phyloP scores from a whole-genome alignment of 306 rosid genomes.

The Vigna hirtella region DNA sequence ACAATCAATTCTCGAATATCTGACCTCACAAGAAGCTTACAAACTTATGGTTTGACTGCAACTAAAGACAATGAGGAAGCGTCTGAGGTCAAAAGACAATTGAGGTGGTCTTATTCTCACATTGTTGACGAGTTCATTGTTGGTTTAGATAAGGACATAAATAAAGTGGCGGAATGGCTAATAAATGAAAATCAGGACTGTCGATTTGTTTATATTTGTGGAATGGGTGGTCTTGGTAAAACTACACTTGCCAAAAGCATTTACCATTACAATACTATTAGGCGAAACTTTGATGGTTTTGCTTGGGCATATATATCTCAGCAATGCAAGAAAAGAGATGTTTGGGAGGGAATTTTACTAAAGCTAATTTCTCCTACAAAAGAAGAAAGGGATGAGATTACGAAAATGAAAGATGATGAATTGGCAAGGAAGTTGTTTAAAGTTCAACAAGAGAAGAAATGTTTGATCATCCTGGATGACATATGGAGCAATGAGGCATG shows the following conservation, averaged over 20 bases:
- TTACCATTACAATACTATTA: conserved; percentile 40
- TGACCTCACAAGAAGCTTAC: conserved; percentile 46
- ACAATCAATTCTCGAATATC: conserved; percentile 42
- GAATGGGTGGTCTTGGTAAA: conserved; percentile 71
- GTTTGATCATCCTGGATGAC: conserved; percentile 66
- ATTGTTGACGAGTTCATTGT: conserved; percentile 53
- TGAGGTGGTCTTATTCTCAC: conserved; percentile 62
- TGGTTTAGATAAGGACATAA: conserved; percentile 49
- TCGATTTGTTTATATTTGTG: conserved; percentile 52
- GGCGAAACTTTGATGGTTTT: conserved; percentile 47
- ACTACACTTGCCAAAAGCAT: conserved; percentile 66
- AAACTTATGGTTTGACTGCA: conserved; percentile 47
- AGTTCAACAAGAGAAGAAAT: conserved; percentile 51
- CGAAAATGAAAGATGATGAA: conserved; percentile 52
- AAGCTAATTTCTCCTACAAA: conserved; percentile 44
- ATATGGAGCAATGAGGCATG: conserved; percentile 56
- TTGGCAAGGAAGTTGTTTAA: conserved; percentile 49
- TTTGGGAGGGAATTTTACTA: conserved; percentile 57
- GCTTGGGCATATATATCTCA: conserved; percentile 47
- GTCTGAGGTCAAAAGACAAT: conserved; percentile 29
- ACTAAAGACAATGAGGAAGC: conserved; percentile 32
- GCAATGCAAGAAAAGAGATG: conserved; percentile 48
- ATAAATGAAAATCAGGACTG: conserved; percentile 28
- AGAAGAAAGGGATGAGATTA: conserved; percentile 55
- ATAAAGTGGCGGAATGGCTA: conserved; percentile 44